phyloP scores from a whole-genome alignment of 2,329 filamentous ascomycete species.

The Sclerotinia subarctica region DNA sequence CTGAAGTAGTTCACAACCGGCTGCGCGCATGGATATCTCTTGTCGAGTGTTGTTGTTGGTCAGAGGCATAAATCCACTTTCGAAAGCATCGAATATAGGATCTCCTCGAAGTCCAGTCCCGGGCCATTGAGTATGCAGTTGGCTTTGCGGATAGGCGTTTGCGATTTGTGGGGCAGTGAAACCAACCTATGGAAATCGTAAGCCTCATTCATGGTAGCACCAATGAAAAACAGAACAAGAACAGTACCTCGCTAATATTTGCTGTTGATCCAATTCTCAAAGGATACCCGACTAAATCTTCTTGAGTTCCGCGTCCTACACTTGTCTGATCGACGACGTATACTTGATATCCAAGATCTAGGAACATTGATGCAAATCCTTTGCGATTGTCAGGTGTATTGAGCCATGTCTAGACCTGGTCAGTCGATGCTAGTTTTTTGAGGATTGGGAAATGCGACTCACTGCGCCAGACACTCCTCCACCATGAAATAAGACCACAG shows the following conservation, averaged over 20 bases:
- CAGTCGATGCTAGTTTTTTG: not conserved
- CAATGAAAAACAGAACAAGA: not conserved
- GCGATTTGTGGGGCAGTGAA: conserved; percentile 15
- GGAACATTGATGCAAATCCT: conserved; percentile 47
- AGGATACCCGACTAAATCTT: conserved; percentile 29
- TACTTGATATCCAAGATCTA: conserved; percentile 44
- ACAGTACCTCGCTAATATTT: conserved; percentile 21
- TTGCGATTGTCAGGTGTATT: conserved; percentile 47
- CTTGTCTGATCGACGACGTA: conserved; percentile 40
- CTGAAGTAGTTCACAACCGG: conserved; percentile 36
- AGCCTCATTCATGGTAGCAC: not conserved
- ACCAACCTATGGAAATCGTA: not conserved
- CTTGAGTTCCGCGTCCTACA: conserved; percentile 26
- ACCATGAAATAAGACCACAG: conserved; percentile 27
- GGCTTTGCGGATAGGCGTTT: conserved; percentile 23
- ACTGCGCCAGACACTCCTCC: conserved; percentile 25
- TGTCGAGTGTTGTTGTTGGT: conserved; percentile 35
- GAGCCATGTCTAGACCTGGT: conserved; percentile 40
- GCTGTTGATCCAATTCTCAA: conserved; percentile 27
- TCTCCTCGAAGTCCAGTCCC: conserved; percentile 39
- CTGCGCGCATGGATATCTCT: conserved; percentile 35
- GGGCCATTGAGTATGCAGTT: conserved; percentile 42
- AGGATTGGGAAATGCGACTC: not conserved
- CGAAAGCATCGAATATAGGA: conserved; percentile 37
- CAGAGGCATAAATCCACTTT: conserved; percentile 34